Evolutionary conservation across 202 grass and related monocot species (phyloP).

Genomic region (Setaria italica): DNA sequence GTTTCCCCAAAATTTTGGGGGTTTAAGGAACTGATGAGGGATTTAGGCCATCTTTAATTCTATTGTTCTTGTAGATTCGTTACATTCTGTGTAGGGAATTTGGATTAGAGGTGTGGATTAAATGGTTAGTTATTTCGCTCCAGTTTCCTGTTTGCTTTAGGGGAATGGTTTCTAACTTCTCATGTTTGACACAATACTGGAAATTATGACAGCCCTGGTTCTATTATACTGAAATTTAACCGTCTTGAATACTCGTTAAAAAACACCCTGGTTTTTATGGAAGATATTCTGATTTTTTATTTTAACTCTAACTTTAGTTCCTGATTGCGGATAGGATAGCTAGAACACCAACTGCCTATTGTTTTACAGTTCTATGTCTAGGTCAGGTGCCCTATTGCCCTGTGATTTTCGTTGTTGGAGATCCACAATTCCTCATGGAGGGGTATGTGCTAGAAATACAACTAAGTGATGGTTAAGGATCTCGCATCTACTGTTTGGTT

Average conservation of each 20-base stretch:
- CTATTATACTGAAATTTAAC: neutral
- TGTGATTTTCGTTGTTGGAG: neutral
- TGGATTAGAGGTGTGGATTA: neutral
- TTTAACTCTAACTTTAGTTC: neutral
- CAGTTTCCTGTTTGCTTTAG: neutral
- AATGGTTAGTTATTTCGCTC: neutral
- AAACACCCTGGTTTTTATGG: too few species aligned
- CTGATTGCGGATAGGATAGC: neutral
- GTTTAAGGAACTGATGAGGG: neutral
- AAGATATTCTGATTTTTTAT: too few species aligned
- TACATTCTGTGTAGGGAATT: constrained; percentile 7
- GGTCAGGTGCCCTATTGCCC: neutral
- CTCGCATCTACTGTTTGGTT: neutral
- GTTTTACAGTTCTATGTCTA: neutral
- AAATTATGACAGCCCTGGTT: neutral
- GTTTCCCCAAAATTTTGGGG: neutral
- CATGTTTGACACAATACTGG: neutral
- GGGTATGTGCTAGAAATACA: neutral
- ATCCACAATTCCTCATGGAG: neutral
- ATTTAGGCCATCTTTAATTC: neutral
- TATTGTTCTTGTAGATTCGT: neutral
- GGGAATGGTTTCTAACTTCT: neutral
- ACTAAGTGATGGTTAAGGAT: neutral
- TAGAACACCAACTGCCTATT: neutral
- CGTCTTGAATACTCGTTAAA: neutral